Percentiles rank a stretch among this genome's conserved stretches.
Conservation (phyloP, 768 basidiomycete genomes). For the Sporobolomyces roseus region DNA sequence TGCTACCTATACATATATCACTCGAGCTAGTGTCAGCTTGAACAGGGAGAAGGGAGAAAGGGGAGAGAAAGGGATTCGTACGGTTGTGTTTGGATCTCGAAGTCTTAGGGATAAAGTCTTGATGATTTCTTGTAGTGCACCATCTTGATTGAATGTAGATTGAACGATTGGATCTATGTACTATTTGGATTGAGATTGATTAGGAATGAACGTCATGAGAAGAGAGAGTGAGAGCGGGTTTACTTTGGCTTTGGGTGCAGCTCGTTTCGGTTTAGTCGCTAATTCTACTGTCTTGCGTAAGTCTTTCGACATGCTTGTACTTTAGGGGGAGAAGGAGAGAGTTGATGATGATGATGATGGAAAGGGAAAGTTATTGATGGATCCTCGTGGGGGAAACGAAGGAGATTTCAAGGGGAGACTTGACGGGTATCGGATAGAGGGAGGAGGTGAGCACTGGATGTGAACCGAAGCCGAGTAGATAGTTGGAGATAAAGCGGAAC, state of each 20-base stretch:
- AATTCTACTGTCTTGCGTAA: slow-evolving; percentile 75
- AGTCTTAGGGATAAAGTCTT: slow-evolving; percentile 78
- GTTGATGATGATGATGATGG: neutral
- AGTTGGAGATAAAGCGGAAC: neutral
- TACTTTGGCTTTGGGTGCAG: slow-evolving; percentile 92
- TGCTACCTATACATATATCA: slow-evolving; percentile 83
- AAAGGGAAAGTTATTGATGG: neutral
- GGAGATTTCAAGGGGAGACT: too few relatives aligned
- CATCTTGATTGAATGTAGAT: slow-evolving; percentile 94
- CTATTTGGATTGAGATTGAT: slow-evolving; percentile 51
- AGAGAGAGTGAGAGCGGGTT: slow-evolving; percentile 27
- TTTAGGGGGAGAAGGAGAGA: neutral
- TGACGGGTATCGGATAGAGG: too few relatives aligned
- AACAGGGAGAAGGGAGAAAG: neutral
- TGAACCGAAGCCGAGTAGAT: too few relatives aligned
- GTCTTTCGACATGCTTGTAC: slow-evolving; percentile 37
- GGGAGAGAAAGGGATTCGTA: slow-evolving; percentile 46
- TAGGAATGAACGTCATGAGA: neutral
- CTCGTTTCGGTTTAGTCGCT: slow-evolving; percentile 95
- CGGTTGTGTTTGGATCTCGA: slow-evolving; percentile 85
- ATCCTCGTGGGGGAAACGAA: neutral
- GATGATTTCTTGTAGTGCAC: slow-evolving; percentile 86
- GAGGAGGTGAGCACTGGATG: too few relatives aligned
- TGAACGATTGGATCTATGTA: slow-evolving; percentile 95
- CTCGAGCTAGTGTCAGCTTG: neutral